phyloP scores from a whole-genome alignment of 2,329 filamentous ascomycete genomes.

The Clonostachys rosea region DNA sequence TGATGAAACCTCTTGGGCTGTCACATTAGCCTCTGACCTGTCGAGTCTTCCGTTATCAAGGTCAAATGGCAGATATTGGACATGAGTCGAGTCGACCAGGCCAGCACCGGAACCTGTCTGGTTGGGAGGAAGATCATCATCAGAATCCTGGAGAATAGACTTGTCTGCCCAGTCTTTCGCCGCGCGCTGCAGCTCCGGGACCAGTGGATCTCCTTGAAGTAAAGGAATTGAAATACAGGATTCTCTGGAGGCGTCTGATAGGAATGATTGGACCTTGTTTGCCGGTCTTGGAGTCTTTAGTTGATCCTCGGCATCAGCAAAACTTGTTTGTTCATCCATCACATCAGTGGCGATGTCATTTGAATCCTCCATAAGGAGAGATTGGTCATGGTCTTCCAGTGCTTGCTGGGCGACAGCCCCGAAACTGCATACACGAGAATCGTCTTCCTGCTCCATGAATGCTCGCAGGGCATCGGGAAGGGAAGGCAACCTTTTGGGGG shows the following conservation, averaged over 20 bases:
- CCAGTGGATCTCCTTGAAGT: slow-evolving; percentile 56
- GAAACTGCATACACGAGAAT: background rate
- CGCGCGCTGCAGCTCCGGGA: slow-evolving; percentile 9
- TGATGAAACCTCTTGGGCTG: slow-evolving; percentile 22
- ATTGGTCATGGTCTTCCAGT: no score
- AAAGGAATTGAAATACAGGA: slow-evolving; percentile 77
- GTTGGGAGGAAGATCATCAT: slow-evolving; percentile 22
- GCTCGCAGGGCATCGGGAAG: no score
- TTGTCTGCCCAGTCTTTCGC: slow-evolving; percentile 48
- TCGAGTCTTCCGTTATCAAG: slow-evolving; percentile 28
- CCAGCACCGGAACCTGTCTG: slow-evolving; percentile 2
- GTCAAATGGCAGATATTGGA: slow-evolving; percentile 43
- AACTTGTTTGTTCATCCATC: no score
- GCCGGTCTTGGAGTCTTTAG: background rate
- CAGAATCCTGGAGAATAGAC: slow-evolving; percentile 47
- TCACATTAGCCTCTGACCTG: slow-evolving; percentile 40
- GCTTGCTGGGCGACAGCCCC: background rate
- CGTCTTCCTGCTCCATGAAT: background rate
- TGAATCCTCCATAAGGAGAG: background rate
- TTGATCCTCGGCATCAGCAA: no score
- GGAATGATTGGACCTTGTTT: slow-evolving; percentile 36
- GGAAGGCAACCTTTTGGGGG: background rate
- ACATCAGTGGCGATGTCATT: background rate
- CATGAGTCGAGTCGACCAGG: slow-evolving; percentile 12
- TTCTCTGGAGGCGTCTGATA: slow-evolving; percentile 61